A percentile compares a stretch with the other conserved stretches of the same genome.
phyloP scores from a whole-genome alignment of 2,329 filamentous ascomycete genomes.

The Colletotrichum cuscutae region DNA sequence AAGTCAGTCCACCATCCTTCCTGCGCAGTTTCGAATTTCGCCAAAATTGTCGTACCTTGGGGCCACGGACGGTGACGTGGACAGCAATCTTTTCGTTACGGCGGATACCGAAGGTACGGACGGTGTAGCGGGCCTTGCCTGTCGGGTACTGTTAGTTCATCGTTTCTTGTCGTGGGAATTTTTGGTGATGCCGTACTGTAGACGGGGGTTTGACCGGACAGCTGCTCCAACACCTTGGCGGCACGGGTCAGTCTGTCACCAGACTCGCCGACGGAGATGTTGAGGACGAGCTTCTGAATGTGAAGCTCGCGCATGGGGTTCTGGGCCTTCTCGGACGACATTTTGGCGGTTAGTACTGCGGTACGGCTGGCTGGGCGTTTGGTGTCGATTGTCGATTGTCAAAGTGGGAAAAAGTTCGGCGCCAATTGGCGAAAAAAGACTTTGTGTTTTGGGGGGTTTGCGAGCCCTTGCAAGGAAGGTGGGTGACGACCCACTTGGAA shows the following conservation, averaged over 20 bases:
- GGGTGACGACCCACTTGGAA: constrained; percentile 38
- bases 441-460: constrained; percentile 50
- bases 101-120: constrained; percentile 99
- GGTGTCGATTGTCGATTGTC: constrained; percentile 35
- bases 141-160: constrained; percentile 37
- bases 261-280: constrained; percentile 99
- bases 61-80: constrained; percentile 98
- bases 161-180: background rate
- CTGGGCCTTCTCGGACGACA: constrained; percentile 83
- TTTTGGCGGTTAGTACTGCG: constrained; percentile 48
- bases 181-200: constrained; percentile 78
- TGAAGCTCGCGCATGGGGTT: constrained; percentile 99
- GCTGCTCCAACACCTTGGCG: constrained; percentile 99
- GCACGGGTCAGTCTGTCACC: constrained; percentile 99
- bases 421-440: background rate
- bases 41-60: constrained; percentile 63
- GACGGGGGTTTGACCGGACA: constrained; percentile 99
- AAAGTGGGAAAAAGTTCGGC: background rate
- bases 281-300: constrained; percentile 99
- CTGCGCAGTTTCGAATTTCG: background rate
- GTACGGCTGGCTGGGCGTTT: constrained; percentile 39
- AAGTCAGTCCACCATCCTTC: background rate
- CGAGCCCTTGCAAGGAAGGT: constrained; percentile 46
- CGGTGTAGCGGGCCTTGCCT: constrained; percentile 99
- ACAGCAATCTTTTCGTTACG: constrained; percentile 99